Conservation (phyloP, 768 basidiomycete species). For the Boletus rubropictus region DNA sequence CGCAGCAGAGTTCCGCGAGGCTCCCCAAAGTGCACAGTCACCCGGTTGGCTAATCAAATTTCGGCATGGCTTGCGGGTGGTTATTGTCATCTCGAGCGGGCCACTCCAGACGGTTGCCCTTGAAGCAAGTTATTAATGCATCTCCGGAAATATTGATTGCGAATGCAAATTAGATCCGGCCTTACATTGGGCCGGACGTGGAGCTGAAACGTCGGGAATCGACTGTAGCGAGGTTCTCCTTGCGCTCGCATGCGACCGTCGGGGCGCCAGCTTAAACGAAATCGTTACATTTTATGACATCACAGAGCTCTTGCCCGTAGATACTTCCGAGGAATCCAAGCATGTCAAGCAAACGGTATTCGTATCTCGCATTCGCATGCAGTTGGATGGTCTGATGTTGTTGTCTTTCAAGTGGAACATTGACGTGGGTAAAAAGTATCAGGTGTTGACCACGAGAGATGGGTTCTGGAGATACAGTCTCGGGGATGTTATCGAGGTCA, state of each 20-base stretch:
- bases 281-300: conserved; percentile 23
- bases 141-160: neutral
- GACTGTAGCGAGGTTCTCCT: conserved; percentile 22
- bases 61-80: conserved; percentile 15
- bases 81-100: conserved; percentile 20
- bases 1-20: conserved; percentile 12
- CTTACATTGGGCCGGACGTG: conserved; percentile 18
- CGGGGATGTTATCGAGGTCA: conserved; percentile 17
- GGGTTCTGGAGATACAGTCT: conserved; percentile 23
- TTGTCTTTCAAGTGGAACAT: conserved; percentile 17
- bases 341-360: conserved; percentile 16
- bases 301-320: conserved; percentile 16
- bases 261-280: conserved; percentile 21
- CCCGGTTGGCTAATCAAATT: conserved; percentile 20
- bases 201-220: conserved; percentile 17
- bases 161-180: conserved; percentile 7
- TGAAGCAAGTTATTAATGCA: conserved; percentile 5
- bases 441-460: conserved; percentile 24
- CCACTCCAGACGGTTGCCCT: conserved; percentile 21
- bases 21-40: conserved; percentile 1
- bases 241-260: conserved; percentile 19
- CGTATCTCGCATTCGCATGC: neutral
- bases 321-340: conserved; percentile 20
- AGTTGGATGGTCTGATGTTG: neutral
- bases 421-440: conserved; percentile 12